Evolutionary conservation across 495 filamentous ascomycete species (phyloP).

Genomic region (Chaetomium cochliodes): DNA sequence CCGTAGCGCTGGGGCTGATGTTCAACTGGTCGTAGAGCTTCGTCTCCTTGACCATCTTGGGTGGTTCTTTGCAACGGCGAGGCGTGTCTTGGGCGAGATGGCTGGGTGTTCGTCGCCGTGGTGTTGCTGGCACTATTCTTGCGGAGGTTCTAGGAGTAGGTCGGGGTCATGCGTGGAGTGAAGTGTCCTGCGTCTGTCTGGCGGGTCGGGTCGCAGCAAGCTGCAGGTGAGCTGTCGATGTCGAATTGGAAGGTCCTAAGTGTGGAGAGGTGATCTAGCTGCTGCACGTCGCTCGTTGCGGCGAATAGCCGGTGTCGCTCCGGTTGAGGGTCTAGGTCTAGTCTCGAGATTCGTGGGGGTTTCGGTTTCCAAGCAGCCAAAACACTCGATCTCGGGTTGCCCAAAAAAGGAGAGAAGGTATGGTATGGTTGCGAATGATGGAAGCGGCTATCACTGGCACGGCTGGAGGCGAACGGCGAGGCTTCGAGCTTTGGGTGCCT

Average conservation of each 20-base stretch:
- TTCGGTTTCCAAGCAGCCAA: neutral
- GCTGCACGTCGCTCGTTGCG: neutral
- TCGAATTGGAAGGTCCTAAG: constrained; percentile 15
- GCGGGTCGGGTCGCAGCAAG: constrained; percentile 23
- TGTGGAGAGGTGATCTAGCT: constrained; percentile 14
- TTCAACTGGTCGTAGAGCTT: constrained; percentile 78
- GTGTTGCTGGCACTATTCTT: neutral
- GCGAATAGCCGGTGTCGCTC: constrained; percentile 18
- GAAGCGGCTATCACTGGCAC: constrained; percentile 16
- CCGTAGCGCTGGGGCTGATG: constrained; percentile 72
- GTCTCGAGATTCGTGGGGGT: constrained; percentile 7
- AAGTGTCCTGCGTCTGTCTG: constrained; percentile 15
- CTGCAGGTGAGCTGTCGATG: constrained; percentile 11
- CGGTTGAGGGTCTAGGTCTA: constrained; percentile 6
- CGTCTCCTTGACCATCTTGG: constrained; percentile 79
- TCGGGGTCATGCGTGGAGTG: constrained; percentile 12
- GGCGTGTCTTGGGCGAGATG: neutral
- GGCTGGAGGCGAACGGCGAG: constrained; percentile 2
- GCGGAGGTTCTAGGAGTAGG: constrained; percentile 1
- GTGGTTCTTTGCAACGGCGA: neutral
- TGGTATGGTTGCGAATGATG: neutral
- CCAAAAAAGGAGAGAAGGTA: neutral
- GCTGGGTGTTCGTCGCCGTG: neutral
- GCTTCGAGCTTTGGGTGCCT: constrained; percentile 17
- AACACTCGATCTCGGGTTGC: constrained; percentile 9